A percentile compares a stretch with the other conserved stretches of the same genome.
These are phyloP conservation scores for Cicer yamashitae DNA, from an alignment of 306 rosid genomes.

Conservation along the genomic window DNA sequence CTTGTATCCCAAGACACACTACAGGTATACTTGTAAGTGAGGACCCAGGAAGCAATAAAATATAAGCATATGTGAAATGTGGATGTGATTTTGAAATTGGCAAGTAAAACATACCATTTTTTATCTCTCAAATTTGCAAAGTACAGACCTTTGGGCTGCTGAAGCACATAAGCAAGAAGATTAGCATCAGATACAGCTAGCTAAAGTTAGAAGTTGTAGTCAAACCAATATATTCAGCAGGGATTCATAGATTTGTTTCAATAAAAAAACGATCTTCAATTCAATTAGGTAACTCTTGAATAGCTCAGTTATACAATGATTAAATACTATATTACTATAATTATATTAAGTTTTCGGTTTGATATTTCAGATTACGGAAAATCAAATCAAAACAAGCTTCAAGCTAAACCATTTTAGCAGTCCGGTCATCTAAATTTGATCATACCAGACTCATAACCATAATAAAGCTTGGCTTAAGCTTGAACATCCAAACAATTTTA, in stretches of 20 bases:
- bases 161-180: conserved; percentile 33
- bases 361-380: neutral
- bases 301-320: neutral
- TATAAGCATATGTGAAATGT: neutral
- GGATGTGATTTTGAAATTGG: conserved; percentile 32
- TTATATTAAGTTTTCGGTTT: neutral
- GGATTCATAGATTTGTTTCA: neutral
- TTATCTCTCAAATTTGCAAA: conserved; percentile 36
- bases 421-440: neutral
- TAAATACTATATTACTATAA: neutral
- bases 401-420: neutral
- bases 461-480: neutral
- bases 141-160: conserved; percentile 41
- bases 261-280: neutral
- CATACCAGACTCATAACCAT: neutral
- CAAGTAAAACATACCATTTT: conserved; percentile 51
- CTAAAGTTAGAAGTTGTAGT: neutral
- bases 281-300: conserved; percentile 3
- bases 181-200: conserved; percentile 18
- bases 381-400: conserved; percentile 5
- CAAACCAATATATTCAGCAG: conserved; percentile 9
- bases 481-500: neutral
- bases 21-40: conserved; percentile 26
- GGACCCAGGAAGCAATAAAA: conserved; percentile 36
- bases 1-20: conserved; percentile 11